Evolutionary conservation across 192 early-diverging fungal genomes (phyloP).

Genomic region (Mycoemilia scoparia): DNA sequence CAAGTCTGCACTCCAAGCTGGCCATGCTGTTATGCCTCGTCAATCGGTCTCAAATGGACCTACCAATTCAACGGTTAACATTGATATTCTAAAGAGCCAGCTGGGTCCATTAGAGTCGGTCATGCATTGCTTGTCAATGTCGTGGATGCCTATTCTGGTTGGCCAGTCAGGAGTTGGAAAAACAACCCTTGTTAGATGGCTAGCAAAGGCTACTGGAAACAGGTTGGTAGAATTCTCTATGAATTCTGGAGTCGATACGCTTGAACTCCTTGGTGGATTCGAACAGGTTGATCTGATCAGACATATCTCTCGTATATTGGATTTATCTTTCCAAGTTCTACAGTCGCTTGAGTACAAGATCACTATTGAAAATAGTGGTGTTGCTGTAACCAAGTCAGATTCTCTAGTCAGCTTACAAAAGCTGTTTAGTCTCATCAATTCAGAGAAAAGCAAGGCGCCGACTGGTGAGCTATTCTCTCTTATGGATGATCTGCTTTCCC

Average conservation of each 20-base stretch:
- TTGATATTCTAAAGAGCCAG: slow-evolving; percentile 42
- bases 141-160: slow-evolving; percentile 81
- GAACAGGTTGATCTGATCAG: slow-evolving; percentile 83
- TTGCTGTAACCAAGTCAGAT: too few relatives aligned
- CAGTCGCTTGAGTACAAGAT: too few relatives aligned
- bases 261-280: slow-evolving; percentile 92
- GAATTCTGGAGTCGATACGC: slow-evolving; percentile 85
- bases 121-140: slow-evolving; percentile 72
- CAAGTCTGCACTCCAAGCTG: slow-evolving; percentile 33
- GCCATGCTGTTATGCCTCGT: slow-evolving; percentile 39
- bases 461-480: too few relatives aligned
- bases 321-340: too few relatives aligned
- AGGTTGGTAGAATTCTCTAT: slow-evolving; percentile 81
- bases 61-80: slow-evolving; percentile 13
- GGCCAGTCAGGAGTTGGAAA: slow-evolving; percentile 77
- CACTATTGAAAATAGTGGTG: too few relatives aligned
- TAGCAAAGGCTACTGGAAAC: slow-evolving; percentile 69
- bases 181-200: slow-evolving; percentile 63
- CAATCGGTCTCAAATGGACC: slow-evolving; percentile 8
- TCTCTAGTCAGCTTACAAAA: too few relatives aligned
- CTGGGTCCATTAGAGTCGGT: slow-evolving; percentile 54
- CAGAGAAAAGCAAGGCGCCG: too few relatives aligned
- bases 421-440: too few relatives aligned
- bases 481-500: too few relatives aligned
- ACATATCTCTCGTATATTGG: slow-evolving; percentile 34